Evolutionary conservation across 108 stramenopile species (phyloP), one percentile per base, ranked within the genome.

Genomic region (Aurantiochytrium sp.): DNA sequence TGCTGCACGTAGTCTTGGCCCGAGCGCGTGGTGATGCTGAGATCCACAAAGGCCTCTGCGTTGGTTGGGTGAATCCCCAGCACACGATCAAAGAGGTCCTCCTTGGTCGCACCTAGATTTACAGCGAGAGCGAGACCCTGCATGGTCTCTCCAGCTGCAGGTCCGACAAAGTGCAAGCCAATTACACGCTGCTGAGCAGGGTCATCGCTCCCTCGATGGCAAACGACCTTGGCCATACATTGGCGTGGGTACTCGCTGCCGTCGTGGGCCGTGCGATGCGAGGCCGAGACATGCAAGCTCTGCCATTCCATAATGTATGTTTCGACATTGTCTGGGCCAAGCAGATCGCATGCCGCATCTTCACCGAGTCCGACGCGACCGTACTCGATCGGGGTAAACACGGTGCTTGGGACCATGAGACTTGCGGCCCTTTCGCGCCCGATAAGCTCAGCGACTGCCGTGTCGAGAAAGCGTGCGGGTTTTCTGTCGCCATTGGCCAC

Each of bases 51-150:
- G 89, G 97, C 97, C 91, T 98, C 98, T 4, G 96, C 96, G 18
- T 92, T 91, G 16, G 98, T 98, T 5, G 99, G 99, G 92, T 99
- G 99, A 90, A 99, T 99, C 53, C 99, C 99, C n/a, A 83, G 19
- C 14, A 99, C 97, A n/a, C 97, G 97, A 59, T 94, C 93, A n/a
- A 44, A 91, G 57, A 98, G 93, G 89, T 95, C 94, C 87, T 93
- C 92, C 87, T 94, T 96, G 16, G 94, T 97, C 87, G 96, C 88
- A 10, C 97, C 96, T 76, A 96, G 87, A 87, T 96, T 97, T 95
- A 99, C 96, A 21, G 98, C 96, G 14, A 95, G 94, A 58, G 96
- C 97, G 88, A 96, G 97, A 19, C 98, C 98, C 90, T 98, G 96
- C 19, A 91, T 94, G 60, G 94, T 90, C 94, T 99, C 99, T 43